These are phyloP conservation scores for Funneliformis mosseae DNA, from an alignment of 192 early-diverging fungal genomes.

Conservation along the genomic window DNA sequence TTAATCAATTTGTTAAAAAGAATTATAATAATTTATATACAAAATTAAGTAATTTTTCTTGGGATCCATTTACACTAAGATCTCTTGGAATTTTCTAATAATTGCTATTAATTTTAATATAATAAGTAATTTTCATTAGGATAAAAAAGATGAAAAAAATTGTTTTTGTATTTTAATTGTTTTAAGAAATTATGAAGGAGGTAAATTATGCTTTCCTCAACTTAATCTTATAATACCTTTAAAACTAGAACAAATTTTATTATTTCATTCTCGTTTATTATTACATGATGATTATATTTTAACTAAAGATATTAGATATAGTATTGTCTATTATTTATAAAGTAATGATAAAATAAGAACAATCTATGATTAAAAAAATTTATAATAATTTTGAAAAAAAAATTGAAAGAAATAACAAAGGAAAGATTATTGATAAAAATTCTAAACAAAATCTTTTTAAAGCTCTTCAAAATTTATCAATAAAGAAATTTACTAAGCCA, in stretches of 20 bases:
- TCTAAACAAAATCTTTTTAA: too few species aligned
- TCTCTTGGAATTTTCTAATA: background rate
- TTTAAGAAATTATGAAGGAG: background rate
- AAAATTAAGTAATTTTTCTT: background rate
- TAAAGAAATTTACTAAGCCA: too few species aligned
- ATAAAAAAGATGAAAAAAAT: background rate
- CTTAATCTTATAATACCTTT: too few species aligned
- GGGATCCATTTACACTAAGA: background rate
- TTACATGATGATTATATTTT: background rate
- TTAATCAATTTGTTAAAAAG: too few species aligned
- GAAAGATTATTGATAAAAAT: too few species aligned
- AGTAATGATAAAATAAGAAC: too few species aligned
- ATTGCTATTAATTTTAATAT: too few species aligned
- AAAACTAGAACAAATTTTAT: constrained; percentile 1
- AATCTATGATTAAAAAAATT: too few species aligned
- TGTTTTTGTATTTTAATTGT: constrained; percentile 1
- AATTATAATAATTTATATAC: too few species aligned
- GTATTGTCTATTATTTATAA: constrained; percentile 16
- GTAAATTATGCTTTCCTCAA: background rate
- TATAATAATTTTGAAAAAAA: too few species aligned
- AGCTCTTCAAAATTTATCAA: too few species aligned
- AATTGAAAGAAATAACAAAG: too few species aligned
- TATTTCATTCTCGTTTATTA: background rate
- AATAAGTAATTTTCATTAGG: background rate
- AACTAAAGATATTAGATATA: background rate